Conservation (phyloP, 192 early-diverging fungal species). For the Cetraspora pellucida region DNA sequence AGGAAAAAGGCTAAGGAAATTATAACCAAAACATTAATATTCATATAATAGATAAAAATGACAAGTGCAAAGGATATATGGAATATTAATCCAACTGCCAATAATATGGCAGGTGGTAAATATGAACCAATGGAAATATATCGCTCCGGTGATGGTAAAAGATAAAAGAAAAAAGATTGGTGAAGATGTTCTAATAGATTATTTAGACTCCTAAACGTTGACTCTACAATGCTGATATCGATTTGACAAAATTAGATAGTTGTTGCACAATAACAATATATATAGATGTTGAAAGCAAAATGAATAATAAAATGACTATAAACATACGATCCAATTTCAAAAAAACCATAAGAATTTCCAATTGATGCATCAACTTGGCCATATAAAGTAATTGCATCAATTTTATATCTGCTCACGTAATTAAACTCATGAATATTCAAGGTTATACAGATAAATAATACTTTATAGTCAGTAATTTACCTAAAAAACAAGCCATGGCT, state of each 20-base stretch:
- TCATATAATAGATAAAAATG: constrained; percentile 40
- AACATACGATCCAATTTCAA: constrained; percentile 57
- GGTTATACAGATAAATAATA: background rate
- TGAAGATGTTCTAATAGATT: constrained; percentile 94
- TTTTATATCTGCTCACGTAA: constrained; percentile 61
- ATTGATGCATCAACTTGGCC: constrained; percentile 44
- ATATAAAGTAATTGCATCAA: constrained; percentile 75
- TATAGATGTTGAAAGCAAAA: background rate
- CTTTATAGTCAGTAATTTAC: constrained; percentile 39
- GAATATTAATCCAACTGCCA: constrained; percentile 72
- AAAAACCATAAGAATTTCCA: constrained; percentile 46
- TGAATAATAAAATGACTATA: constrained; percentile 10
- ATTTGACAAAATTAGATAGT: constrained; percentile 3
- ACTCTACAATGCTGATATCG: constrained; percentile 68
- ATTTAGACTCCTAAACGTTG: constrained; percentile 80
- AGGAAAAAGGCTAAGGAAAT: constrained; percentile 33
- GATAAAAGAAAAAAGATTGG: constrained; percentile 96
- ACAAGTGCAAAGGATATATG: constrained; percentile 67
- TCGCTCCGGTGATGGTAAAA: constrained; percentile 73
- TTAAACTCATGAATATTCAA: background rate
- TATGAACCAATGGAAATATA: constrained; percentile 91
- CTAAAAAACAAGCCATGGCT: constrained; percentile 71
- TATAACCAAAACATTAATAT: constrained; percentile 43
- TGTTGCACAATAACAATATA: background rate
- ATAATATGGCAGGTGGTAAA: constrained; percentile 80